phyloP scores from a whole-genome alignment of 176 grass and related monocot species.

The Aegilops sharonensis region DNA sequence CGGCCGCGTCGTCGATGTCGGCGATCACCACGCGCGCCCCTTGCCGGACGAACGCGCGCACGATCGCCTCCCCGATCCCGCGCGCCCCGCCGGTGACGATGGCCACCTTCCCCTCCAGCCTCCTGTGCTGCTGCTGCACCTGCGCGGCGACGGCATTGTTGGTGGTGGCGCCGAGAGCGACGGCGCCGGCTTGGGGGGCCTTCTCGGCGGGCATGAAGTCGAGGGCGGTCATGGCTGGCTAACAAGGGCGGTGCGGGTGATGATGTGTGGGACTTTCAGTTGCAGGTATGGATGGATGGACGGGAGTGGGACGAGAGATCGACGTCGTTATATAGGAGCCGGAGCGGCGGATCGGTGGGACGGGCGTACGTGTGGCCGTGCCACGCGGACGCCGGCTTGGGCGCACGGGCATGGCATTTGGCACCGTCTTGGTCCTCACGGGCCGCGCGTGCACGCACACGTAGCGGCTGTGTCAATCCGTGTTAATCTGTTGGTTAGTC shows the following conservation, averaged over 20 bases:
- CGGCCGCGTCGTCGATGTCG: conserved; percentile 51
- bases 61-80: conserved; percentile 76
- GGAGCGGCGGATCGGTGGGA: too few species aligned
- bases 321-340: too few species aligned
- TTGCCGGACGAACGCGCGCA: conserved; percentile 47
- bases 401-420: too few species aligned
- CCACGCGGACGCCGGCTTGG: too few species aligned
- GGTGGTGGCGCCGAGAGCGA: background rate
- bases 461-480: too few species aligned
- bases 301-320: too few species aligned
- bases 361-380: too few species aligned
- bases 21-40: conserved; percentile 65
- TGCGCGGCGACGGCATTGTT: conserved; percentile 3
- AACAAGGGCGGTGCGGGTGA: background rate
- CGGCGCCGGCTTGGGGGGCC: background rate
- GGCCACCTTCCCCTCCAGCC: conserved; percentile 70
- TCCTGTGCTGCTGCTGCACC: background rate
- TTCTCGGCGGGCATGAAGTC: conserved; percentile 25
- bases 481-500: too few species aligned
- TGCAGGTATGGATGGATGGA: background rate
- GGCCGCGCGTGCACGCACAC: too few species aligned
- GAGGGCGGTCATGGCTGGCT: conserved; percentile 38
- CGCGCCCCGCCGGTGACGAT: conserved; percentile 68
- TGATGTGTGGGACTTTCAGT: too few species aligned
- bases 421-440: too few species aligned